Base-by-base conservation (phyloP, 495 filamentous ascomycete species). In the Cenococcum geophilum region DNA sequence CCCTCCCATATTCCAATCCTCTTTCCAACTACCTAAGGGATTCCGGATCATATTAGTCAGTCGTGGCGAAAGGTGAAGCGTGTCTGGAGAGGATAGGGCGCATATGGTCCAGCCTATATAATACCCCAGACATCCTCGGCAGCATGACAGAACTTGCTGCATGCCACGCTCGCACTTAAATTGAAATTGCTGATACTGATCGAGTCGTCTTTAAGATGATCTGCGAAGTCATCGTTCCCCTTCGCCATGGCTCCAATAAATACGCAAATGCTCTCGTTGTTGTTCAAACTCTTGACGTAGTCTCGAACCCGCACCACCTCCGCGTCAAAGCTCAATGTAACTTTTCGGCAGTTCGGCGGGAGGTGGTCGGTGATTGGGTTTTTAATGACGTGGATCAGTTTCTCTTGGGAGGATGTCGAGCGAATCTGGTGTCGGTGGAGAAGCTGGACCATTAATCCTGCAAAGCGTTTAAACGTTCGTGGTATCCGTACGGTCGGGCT, bases 161-260 rank as follows among this genome's bases (percentile, higher is more conserved):
- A 98, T 36, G 93, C 93, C 34, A 98, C 92, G 77, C 91, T 96
- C 50, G 93, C 93, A 70, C 89, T 95, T 49, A 98, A 80, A 74
- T 89, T 95, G 83, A 87, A 98, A 74, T 96, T 95, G 78, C 93
- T 97, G 76, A 98, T 96, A 67, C 89, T 88, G 76, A 98, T 97
- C 65, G 92, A 86, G 73, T 98, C 93, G 73, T 98, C 93, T 67
- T 97, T 93, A 77, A 86, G 91, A 40, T 81, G 78, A 71, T 98
- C 93, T 54, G 93, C 93, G 71, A 98, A 98, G 75, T 93, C 90
- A 72, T 98, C 93, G 27, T 84, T 79, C 8, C 93, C 93, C 76
- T 96, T 97, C 60, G 93, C 93, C 92, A 98, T 97, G 58, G 93
- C 93, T 62, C 93, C 93, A 43, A 98, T 91, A 69, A 97, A 97